Evolutionary conservation across 2,329 filamentous ascomycete genomes (phyloP), one percentile per base, ranked within the genome.

Genomic region (Aspergillus pseudoglaucus): DNA sequence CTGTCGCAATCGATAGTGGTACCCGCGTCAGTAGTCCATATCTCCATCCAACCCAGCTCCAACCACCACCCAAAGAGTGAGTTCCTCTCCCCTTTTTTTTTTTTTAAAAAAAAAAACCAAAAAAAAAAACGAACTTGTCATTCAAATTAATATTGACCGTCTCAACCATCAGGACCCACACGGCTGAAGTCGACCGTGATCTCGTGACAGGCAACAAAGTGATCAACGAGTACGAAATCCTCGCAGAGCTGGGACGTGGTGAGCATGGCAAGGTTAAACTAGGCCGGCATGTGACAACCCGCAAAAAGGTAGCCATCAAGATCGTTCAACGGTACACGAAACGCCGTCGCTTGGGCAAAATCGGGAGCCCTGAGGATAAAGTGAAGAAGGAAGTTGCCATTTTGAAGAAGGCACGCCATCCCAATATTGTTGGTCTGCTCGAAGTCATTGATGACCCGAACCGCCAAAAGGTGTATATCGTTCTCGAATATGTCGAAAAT

Each of bases 241-340:
- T 97, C 55, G 88, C 95, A 67, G 93, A 98, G 70, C 88, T 98
- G 46, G 93, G 93, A 47, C 86, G 93, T 50, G 93, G 93, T 44
- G 88, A 95, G 60, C 93, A 98, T 66, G 93, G 93, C 62, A 98
- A 97, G 73, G 93, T 98, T 63, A 98, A 98, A 72, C 78, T 96
- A 42, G 93, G 90, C 42, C 82, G 89, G 46, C 90, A 94, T 64
- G 75, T 89, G 41, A 75, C 84, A 47, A 90, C 81, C 1, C 79
- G 80, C 52, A 84, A 88, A 46, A 85, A 85, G 63, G 91, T 98
- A 3, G 93, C 93, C 48, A 96, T 98, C 78, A 98, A 98, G 74
- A 98, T 98, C 60, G 95, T 98, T 42, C 89, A 95, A 49, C 84
- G 93, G 33, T 95, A 93, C 65, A 95, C 91, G 45, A 96, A 95